These are phyloP conservation scores for Microbotryomycetes sp. DNA, from an alignment of 1,284 basidiomycete species.

Conservation along the genomic window DNA sequence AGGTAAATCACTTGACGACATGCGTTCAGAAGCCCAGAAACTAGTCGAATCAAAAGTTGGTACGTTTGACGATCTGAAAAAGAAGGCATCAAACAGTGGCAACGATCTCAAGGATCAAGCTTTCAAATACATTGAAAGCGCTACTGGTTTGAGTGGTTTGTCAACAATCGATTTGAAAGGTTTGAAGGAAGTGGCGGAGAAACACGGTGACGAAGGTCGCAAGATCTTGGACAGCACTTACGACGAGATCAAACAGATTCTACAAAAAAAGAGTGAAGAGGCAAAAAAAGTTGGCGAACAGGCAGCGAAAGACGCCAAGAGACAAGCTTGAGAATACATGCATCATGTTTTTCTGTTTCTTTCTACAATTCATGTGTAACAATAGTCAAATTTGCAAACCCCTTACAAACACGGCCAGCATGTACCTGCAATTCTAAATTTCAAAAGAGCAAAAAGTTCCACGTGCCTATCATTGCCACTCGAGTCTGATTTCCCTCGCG, in stretches of 20 bases:
- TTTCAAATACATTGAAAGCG: conserved; percentile 1
- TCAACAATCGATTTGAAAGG: conserved; percentile 42
- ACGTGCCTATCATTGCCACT: background rate
- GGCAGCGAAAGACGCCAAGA: conserved; percentile 29
- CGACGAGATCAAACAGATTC: conserved; percentile 36
- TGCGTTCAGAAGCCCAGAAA: conserved; percentile 47
- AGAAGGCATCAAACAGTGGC: conserved; percentile 39
- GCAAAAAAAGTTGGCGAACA: conserved; percentile 33
- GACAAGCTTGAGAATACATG: conserved; percentile 14
- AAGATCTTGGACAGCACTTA: conserved; percentile 42
- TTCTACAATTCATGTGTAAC: no score
- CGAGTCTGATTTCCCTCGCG: background rate
- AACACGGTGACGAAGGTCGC: conserved; percentile 48
- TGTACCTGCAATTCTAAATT: no score
- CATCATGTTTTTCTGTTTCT: no score
- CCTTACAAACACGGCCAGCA: no score
- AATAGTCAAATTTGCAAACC: no score
- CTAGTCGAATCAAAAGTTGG: conserved; percentile 47
- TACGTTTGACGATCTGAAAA: conserved; percentile 43
- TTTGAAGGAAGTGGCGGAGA: conserved; percentile 46
- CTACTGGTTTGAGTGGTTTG: conserved; percentile 21
- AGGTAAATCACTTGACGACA: conserved; percentile 45
- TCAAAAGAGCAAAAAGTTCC: no score
- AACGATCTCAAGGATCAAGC: conserved; percentile 7
- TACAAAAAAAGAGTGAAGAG: conserved; percentile 33